Evolutionary conservation across 2,329 filamentous ascomycete species (phyloP).

Genomic region (Clonostachys chloroleuca): DNA sequence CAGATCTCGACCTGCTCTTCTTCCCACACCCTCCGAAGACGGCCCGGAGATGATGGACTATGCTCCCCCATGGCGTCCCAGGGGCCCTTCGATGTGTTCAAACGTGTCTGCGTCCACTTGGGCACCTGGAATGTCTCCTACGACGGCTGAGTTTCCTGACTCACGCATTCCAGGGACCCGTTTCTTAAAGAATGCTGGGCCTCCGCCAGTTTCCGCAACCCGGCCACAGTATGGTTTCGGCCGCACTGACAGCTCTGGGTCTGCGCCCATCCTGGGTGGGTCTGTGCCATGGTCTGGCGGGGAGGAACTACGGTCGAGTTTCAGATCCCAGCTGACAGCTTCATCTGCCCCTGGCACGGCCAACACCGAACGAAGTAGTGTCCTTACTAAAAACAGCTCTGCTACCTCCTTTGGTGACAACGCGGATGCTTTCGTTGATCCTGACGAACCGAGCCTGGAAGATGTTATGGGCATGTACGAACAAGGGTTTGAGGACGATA

Average conservation of each 20-base stretch:
- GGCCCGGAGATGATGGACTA: conserved; percentile 14
- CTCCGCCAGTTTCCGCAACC: conserved; percentile 14
- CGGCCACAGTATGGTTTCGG: conserved; percentile 16
- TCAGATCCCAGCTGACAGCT: conserved; percentile 49
- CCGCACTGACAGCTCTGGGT: conserved; percentile 28
- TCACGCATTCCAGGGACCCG: conserved; percentile 11
- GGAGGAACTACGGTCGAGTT: conserved; percentile 51
- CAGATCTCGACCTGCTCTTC: conserved; percentile 19
- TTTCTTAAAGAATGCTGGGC: conserved; percentile 15
- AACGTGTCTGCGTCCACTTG: conserved; percentile 4
- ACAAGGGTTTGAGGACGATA: conserved; percentile 49
- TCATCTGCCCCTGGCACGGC: conserved; percentile 54
- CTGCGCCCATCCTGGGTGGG: conserved; percentile 25
- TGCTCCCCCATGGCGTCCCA: conserved; percentile 2
- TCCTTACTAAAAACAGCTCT: conserved; percentile 75
- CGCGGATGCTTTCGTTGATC: conserved; percentile 26
- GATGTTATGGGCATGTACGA: conserved; percentile 70
- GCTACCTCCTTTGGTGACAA: conserved; percentile 53
- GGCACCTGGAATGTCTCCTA: conserved; percentile 8
- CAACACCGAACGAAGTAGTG: conserved; percentile 79
- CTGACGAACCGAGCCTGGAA: conserved; percentile 58
- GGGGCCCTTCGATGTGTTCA: conserved; percentile 2
- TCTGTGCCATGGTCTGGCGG: conserved; percentile 41
- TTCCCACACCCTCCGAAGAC: conserved; percentile 18
- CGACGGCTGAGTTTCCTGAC: conserved; percentile 33